Evolutionary conservation across 257 asterid species (phyloP), one percentile per base, ranked within the genome.

Genomic region (Jaltomata sinuosa): DNA sequence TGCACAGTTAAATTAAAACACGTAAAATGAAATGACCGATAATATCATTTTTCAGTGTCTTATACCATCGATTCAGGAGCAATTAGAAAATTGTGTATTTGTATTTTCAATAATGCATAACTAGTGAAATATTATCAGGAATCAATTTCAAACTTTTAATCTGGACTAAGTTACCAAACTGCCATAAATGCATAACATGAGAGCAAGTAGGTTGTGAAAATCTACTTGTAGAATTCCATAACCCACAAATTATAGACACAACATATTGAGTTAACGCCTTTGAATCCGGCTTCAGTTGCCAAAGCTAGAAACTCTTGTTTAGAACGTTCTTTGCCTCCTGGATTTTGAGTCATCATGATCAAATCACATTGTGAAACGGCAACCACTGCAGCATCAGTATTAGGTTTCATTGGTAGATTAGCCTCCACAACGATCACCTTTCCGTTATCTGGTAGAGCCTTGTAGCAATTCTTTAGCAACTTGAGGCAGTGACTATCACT

Each of bases 291-390:
- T 25, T 47, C 84, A 25, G 49, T 77, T 10, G 92, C 91, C 82
- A 89, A 80, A 2, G 80, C 80, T 18, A 21, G 83, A 61, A 89
- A 86, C 45, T 89, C 87, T 32, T 80, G 65, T 53, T 86, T 57
- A 0, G 88, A 71, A 62, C 92, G 84, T 81, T 88, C 91, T 54
- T 88, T 90, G 8, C 91, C 91, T 11, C 92, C 91, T 0, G 87
- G 90, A 22, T 79, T 49, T 57, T 82, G 88, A 59, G 90, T 79
- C 87, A 90, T 27, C 90, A 88, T 88, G 2, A 84, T 11, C 80
- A 87, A 10, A 79, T 90, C 91, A 22, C 8, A 0, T 65, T 88
- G 88, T 40, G 80, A 81, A 11, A 74, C 50, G n/a, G n/a, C n/a
- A 71, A 81, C 83, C 29, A 32, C n/a, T n/a, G n/a, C n/a, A n/a